Percentiles rank a stretch among this genome's conserved stretches.
Evolutionary conservation across 768 basidiomycete genomes (phyloP).

Genomic region (Coprinopsis cinerea): DNA sequence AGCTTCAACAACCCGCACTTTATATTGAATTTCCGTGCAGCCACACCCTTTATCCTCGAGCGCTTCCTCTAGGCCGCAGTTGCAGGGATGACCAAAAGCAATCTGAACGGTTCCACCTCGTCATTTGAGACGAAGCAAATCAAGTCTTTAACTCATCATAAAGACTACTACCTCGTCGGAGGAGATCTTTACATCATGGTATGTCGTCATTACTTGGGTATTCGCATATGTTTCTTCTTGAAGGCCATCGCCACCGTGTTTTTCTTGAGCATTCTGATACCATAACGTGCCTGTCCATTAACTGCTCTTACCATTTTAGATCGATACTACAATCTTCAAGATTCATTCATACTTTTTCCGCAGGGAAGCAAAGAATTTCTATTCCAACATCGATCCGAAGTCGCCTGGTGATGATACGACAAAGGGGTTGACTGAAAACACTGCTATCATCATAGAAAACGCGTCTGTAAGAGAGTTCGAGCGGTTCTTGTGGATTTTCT

Average conservation of each 20-base stretch:
- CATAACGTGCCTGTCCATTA: neutral
- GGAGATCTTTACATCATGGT: constrained; percentile 47
- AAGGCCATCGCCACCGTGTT: too few species aligned
- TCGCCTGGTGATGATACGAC: neutral
- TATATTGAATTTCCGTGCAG: too few species aligned
- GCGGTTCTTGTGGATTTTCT: constrained; percentile 13
- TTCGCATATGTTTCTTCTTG: too few species aligned
- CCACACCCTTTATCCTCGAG: neutral
- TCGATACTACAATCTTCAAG: constrained; percentile 9
- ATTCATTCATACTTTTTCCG: constrained; percentile 15
- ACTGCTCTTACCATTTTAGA: constrained; percentile 1
- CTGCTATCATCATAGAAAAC: constrained; percentile 8
- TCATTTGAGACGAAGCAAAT: too few species aligned
- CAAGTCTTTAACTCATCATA: constrained; percentile 18
- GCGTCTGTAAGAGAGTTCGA: constrained; percentile 12
- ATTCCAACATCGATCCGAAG: constrained; percentile 1
- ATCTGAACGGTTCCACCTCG: too few species aligned
- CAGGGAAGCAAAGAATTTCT: constrained; percentile 11
- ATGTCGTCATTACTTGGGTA: constrained; percentile 14
- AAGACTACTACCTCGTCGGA: constrained; percentile 38
- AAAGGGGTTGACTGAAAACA: constrained; percentile 4
- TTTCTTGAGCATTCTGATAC: neutral
- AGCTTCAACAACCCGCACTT: too few species aligned
- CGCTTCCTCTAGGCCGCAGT: neutral
- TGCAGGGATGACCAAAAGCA: too few species aligned